Conservation (phyloP, 345 rosid species). For the Syzygium aromaticum region DNA sequence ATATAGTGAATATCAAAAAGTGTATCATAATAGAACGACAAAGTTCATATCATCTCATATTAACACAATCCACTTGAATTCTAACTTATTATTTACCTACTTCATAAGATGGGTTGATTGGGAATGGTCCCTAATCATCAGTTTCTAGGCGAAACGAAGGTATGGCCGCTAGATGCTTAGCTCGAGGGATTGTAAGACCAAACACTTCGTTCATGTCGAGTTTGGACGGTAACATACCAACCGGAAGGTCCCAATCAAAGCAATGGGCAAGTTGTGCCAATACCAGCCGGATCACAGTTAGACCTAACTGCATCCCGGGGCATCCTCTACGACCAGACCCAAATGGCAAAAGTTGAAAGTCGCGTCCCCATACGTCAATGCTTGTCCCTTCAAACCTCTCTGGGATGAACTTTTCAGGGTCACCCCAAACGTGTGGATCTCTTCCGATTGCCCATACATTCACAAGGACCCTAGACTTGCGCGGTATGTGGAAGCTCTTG, state of each 20-base stretch:
- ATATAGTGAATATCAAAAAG: neutral
- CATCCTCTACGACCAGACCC: constrained; percentile 1
- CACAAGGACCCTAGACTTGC: neutral
- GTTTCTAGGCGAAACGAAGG: neutral
- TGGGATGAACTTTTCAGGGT: neutral
- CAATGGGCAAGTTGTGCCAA: neutral
- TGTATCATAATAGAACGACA: neutral
- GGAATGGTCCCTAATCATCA: neutral
- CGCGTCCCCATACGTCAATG: neutral
- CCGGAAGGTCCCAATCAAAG: constrained; percentile 1
- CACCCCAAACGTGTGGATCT: neutral
- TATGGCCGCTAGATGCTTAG: neutral
- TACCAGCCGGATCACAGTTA: neutral
- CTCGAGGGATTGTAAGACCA: neutral
- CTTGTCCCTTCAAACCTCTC: neutral
- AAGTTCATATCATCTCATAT: neutral
- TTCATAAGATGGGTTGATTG: neutral
- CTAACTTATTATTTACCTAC: neutral
- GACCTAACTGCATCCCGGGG: neutral
- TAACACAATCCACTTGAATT: neutral
- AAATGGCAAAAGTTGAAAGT: neutral
- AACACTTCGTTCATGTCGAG: neutral
- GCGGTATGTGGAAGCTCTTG: neutral
- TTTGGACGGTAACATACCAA: neutral
- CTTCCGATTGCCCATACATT: neutral